Evolutionary conservation across 1,139 yeast genomes (phyloP), one percentile per base, ranked within the genome.

Genomic region (Candida glucosophila): DNA sequence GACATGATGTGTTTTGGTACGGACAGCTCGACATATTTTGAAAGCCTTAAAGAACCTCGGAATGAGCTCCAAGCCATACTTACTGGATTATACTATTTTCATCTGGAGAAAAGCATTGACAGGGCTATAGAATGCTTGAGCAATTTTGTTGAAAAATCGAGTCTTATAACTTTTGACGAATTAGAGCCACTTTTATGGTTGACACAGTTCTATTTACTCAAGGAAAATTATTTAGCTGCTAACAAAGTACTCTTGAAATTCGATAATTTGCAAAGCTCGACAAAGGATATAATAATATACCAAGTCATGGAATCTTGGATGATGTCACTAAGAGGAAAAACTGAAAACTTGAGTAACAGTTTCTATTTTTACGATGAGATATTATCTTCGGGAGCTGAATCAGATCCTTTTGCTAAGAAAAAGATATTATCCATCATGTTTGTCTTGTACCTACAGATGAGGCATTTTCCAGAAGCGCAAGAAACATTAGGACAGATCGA

Each of bases 321-420:
- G 12, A 60, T 66, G 31, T 52, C 78, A 26, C 49, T 63, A 19
- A 59, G 57, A 39, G 81, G 79, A 25, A 77, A 73, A 29, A 65
- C 73, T 14, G 69, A 66, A 32, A 58, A 66, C 36, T 67, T 74
- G 35, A 77, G 68, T 47, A 72, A 73, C 36, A 62, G 81, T 2
- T 74, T 67, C 52, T 80, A 77, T 49, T 78, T 80, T 40, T 80
- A 71, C 49, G 90, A 80, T 47, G 92, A 80, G 51, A 58, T 77
- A 29, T 64, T 76, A 28, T 67, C 73, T 24, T 48, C 61, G 14
- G 65, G 60, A 31, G 59, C 57, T 29, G 63, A 59, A 17, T 52
- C 49, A 25, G 68, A 62, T 30, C 35, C 44, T 6, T 48, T 43
- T 23, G 65, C 66, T 17, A 58, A 58, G 35, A 53, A 49, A 34